Evolutionary conservation across 164 flowering plant species (phyloP), one percentile per base, ranked within the genome.

Genomic region (Tetracentron sinense): DNA sequence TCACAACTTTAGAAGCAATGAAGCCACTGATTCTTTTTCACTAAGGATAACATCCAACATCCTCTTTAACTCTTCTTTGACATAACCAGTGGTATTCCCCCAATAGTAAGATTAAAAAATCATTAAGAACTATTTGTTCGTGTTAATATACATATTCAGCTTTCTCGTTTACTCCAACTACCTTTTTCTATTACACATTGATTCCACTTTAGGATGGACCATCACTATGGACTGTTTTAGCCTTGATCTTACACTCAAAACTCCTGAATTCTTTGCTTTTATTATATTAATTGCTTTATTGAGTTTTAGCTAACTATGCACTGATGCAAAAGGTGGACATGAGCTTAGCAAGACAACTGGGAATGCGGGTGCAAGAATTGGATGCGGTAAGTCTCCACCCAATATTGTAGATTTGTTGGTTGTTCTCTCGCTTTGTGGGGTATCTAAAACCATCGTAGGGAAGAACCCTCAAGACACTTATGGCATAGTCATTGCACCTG

Each of bases 261-360:
- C 31, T 53, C 0, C 19, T 6, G 44, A 60, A 26, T 29, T 2
- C 21, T 61, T 50, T 31, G 44, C 15, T 19, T 3, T 30, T 30
- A 19, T 61, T 6, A 14, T 28, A 22, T 4, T 19, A 17, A 20
- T 19, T 22, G 33, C 44, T 49, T 35, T 23, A 7, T 53, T 60
- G n/a, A 23, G 47, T 53, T 42, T 26, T 25, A 54, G 11, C 21
- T 25, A 56, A 56, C 20, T 25, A 51, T 62, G 42, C 19, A 19
- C 46, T 51, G 23, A 44, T 76, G 70, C 20, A 54, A 52, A 85
- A 91, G 97, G 94, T 75, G 92, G 93, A 28, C 96, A 91, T 74
- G 89, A 87, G 74, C 90, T 89, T 54, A 92, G 96, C 85, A 89
- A 86, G 79, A 81, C 86, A 44, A 92, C 98, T 38, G 98, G 98